Conservation (phyloP, 306 rosid genomes). For the Trifolium subterraneum region DNA sequence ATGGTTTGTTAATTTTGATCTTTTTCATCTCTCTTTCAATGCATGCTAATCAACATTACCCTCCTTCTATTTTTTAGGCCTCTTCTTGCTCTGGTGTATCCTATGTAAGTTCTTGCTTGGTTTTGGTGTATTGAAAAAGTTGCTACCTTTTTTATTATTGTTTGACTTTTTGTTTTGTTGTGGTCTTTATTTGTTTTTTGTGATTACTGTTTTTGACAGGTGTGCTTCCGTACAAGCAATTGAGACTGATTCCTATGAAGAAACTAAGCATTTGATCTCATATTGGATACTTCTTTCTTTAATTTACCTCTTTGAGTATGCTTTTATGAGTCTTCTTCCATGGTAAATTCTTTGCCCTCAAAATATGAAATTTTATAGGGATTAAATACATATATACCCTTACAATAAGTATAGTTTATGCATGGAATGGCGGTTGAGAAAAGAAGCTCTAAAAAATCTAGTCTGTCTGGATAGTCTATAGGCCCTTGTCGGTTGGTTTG, state of each 20-base stretch:
- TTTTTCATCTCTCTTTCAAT: no score
- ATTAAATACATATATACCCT: no score
- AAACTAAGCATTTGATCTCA: slow-evolving; percentile 56
- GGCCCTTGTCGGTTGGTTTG: no score
- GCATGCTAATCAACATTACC: background rate
- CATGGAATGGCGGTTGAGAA: background rate
- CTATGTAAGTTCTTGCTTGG: slow-evolving; percentile 55
- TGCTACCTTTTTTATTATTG: background rate
- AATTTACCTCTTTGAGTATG: slow-evolving; percentile 54
- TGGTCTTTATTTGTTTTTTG: no score
- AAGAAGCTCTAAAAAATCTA: no score
- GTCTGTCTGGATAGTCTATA: no score
- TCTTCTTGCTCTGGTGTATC: slow-evolving; percentile 63
- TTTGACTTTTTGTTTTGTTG: background rate
- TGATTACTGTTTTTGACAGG: slow-evolving; percentile 45
- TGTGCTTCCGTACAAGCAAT: slow-evolving; percentile 65
- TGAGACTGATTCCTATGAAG: slow-evolving; percentile 48
- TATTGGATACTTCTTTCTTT: slow-evolving; percentile 68
- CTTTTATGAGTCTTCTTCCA: slow-evolving; percentile 46
- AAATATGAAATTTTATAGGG: no score
- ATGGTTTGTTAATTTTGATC: no score
- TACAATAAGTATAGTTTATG: background rate
- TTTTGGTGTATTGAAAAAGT: background rate
- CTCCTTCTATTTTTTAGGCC: slow-evolving; percentile 48
- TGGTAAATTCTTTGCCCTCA: slow-evolving; percentile 48